Evolutionary conservation across 805 yeast species (phyloP).

Genomic region (Naumovozyma dairenensis): DNA sequence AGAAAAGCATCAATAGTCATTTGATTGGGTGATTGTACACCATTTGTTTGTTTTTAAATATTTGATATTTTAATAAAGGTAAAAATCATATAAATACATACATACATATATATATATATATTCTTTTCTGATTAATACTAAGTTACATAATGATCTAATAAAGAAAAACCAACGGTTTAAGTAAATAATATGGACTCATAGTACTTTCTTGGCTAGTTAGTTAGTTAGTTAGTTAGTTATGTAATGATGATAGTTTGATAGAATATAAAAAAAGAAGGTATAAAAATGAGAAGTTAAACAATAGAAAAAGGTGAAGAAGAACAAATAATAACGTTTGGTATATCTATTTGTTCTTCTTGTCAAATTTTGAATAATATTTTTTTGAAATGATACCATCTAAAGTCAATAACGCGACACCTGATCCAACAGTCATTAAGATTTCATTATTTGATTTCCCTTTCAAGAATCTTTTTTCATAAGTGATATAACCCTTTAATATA

Average conservation of each 20-base stretch:
- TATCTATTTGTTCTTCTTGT: conserved; percentile 28
- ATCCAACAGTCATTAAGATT: conserved; percentile 42
- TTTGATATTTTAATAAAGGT: too few species aligned
- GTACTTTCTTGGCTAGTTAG: too few species aligned
- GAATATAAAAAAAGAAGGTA: neutral
- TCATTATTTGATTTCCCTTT: conserved; percentile 35
- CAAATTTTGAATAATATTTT: conserved; percentile 46
- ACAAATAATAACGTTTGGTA: neutral
- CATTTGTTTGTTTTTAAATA: too few species aligned
- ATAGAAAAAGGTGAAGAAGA: neutral
- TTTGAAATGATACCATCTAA: conserved; percentile 46
- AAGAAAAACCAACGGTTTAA: too few species aligned
- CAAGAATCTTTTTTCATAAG: conserved; percentile 41
- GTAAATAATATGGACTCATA: too few species aligned
- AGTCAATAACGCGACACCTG: conserved; percentile 44
- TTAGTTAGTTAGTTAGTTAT: too few species aligned
- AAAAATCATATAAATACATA: too few species aligned
- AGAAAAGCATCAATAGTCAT: too few species aligned
- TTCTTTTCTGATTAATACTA: too few species aligned
- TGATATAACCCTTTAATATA: conserved; percentile 38
- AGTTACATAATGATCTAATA: too few species aligned
- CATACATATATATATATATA: too few species aligned
- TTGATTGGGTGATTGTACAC: too few species aligned
- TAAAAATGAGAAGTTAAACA: neutral
- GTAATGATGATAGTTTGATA: neutral